These are phyloP conservation scores for Deinandra increscens DNA, from an alignment of 129 eudicot species.

Conservation along the genomic window DNA sequence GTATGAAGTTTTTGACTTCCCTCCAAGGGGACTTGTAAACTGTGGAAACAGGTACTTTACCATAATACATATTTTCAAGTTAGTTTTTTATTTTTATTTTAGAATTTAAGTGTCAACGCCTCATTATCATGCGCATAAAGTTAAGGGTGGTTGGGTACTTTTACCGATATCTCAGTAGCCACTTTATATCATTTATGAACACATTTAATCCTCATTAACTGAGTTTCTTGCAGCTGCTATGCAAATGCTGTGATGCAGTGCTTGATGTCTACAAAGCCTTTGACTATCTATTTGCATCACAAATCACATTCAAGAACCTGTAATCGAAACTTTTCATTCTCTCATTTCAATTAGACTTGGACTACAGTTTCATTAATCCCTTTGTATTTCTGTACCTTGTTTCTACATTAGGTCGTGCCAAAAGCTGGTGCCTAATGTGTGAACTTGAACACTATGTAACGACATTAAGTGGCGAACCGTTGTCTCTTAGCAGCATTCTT, in stretches of 20 bases:
- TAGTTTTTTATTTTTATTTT: background rate
- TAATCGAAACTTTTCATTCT: slow-evolving; percentile 28
- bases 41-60: slow-evolving; percentile 80
- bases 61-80: background rate
- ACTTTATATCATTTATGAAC: background rate
- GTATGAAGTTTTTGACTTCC: slow-evolving; percentile 48
- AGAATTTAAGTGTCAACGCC: background rate
- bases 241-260: slow-evolving; percentile 98
- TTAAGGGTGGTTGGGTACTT: background rate
- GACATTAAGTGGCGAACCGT: slow-evolving; percentile 63
- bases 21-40: slow-evolving; percentile 92
- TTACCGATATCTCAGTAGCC: background rate
- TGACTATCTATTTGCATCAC: slow-evolving; percentile 65
- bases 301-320: slow-evolving; percentile 81
- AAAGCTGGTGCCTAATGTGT: slow-evolving; percentile 93
- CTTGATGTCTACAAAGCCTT: slow-evolving; percentile 87
- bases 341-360: background rate
- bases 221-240: slow-evolving; percentile 64
- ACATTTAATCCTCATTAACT: background rate
- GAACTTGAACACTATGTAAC: slow-evolving; percentile 79
- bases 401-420: slow-evolving; percentile 48
- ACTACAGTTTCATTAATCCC: background rate
- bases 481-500: slow-evolving; percentile 72
- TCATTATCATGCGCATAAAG: background rate
- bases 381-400: slow-evolving; percentile 8